Conservation (phyloP, 176 grass and related monocot species). For the Rhipidocladum racemiflorum region DNA sequence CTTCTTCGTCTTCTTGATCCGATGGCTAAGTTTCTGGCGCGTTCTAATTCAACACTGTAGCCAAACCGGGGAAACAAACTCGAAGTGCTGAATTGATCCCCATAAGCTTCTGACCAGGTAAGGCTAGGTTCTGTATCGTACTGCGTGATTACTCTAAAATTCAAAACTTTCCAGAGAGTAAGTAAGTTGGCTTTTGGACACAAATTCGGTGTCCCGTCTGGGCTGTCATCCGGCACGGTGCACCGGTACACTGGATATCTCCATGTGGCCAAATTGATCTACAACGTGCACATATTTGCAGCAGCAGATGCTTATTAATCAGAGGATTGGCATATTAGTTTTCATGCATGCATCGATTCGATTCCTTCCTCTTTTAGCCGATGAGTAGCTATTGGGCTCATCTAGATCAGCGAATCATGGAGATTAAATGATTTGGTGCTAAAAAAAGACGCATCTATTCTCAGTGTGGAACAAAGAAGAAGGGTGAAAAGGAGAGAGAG, state of each 20-base stretch:
- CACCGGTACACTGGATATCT: not conserved
- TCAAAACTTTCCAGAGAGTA: not conserved
- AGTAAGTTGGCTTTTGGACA: not conserved
- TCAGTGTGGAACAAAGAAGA: not conserved
- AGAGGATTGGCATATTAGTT: not conserved
- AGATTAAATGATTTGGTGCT: not conserved
- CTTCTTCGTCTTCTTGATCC: not conserved
- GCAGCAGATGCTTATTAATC: not conserved
- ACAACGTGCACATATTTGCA: not conserved
- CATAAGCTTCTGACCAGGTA: not conserved
- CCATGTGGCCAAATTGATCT: conserved; percentile 6
- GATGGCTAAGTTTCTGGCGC: conserved; percentile 5
- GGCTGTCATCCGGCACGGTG: not conserved
- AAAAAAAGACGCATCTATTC: not conserved
- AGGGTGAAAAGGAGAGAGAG: not conserved
- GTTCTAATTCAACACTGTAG: not conserved
- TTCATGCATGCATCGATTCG: not conserved
- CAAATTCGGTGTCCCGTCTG: not conserved
- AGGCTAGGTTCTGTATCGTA: not conserved
- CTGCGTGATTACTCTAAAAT: not conserved
- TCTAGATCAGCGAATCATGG: conserved; percentile 8
- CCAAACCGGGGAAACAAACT: not conserved
- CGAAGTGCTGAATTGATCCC: not conserved
- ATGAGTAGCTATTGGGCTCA: not conserved
- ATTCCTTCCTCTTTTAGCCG: conserved; percentile 35